These are phyloP conservation scores for Lipomyces mesembrius DNA, from an alignment of 805 yeast species.

Conservation along the genomic window DNA sequence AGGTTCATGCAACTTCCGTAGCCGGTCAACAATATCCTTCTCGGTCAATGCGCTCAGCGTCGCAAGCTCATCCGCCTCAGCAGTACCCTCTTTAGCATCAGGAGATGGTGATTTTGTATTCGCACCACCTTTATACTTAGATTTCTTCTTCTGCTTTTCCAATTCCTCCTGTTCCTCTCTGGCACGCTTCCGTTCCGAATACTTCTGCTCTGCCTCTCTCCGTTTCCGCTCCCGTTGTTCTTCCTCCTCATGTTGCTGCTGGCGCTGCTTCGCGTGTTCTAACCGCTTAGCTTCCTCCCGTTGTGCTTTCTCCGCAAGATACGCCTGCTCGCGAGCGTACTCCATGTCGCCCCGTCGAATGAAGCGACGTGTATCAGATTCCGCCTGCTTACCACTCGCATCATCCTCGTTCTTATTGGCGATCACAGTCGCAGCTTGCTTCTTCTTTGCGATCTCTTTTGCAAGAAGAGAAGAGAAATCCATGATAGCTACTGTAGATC, in stretches of 20 bases:
- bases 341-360: constrained; percentile 37
- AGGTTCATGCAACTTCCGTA: constrained; percentile 42
- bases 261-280: constrained; percentile 44
- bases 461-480: constrained; percentile 54
- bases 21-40: constrained; percentile 41
- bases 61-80: constrained; percentile 2
- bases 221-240: constrained; percentile 36
- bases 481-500: constrained; percentile 47
- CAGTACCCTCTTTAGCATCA: not conserved
- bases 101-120: not conserved
- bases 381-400: constrained; percentile 14
- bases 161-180: constrained; percentile 37
- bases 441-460: constrained; percentile 56
- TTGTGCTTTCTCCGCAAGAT: constrained; percentile 37
- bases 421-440: constrained; percentile 39
- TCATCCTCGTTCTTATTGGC: constrained; percentile 2
- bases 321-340: constrained; percentile 30
- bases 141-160: constrained; percentile 36
- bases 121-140: not conserved
- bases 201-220: constrained; percentile 38
- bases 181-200: constrained; percentile 36
- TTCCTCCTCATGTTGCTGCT: constrained; percentile 39
- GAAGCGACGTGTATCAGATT: constrained; percentile 22
- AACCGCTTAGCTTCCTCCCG: constrained; percentile 27
- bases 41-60: constrained; percentile 34